Percentiles rank a stretch among this genome's conserved stretches.
Evolutionary conservation across 169 alveolate genomes (phyloP).

Genomic region (Cryptosporidium bovis): DNA sequence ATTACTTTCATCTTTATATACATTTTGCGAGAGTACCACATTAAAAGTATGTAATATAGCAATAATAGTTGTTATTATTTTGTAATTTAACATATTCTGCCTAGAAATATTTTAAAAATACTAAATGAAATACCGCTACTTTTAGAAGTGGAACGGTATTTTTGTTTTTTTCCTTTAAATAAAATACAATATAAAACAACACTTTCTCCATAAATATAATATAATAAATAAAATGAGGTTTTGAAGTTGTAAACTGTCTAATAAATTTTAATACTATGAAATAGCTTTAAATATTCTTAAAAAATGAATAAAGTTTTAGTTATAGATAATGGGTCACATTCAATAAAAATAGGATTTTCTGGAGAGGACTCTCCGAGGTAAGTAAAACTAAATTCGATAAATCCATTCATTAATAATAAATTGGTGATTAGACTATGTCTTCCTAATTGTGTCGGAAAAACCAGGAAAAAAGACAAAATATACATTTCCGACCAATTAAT

Average conservation of each 20-base stretch:
- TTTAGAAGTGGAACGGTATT: too few relatives aligned
- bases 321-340: constrained; percentile 54
- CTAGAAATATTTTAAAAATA: too few relatives aligned
- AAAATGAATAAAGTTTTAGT: constrained; percentile 35
- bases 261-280: too few relatives aligned
- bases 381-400: background rate
- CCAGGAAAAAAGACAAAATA: constrained; percentile 34
- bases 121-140: background rate
- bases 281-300: too few relatives aligned
- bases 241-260: too few relatives aligned
- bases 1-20: background rate
- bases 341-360: constrained; percentile 43
- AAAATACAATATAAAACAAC: too few relatives aligned
- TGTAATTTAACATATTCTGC: background rate
- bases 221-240: too few relatives aligned
- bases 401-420: background rate
- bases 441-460: constrained; percentile 71
- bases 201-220: too few relatives aligned
- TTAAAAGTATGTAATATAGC: background rate
- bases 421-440: constrained; percentile 22
- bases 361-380: constrained; percentile 65
- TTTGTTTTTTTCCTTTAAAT: too few relatives aligned
- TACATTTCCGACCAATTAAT: constrained; percentile 48
- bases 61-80: background rate
- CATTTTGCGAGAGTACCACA: background rate